These are phyloP conservation scores for Trametes versicolor DNA, from an alignment of 1,284 basidiomycete genomes.

Conservation along the genomic window DNA sequence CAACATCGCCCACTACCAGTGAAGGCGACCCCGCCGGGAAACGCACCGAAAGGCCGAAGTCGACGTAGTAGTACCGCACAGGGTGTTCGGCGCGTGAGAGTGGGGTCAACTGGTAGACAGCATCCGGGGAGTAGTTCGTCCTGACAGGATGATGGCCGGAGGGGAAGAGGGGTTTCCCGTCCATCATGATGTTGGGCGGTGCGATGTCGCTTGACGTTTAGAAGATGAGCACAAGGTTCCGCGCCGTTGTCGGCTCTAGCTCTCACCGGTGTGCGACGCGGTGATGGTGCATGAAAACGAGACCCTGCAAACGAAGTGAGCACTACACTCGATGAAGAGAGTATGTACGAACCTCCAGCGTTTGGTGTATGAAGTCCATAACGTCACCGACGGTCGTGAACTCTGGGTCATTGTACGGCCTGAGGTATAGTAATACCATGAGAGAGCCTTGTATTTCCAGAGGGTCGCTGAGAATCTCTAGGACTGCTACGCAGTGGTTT, in stretches of 20 bases:
- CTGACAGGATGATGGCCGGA: conserved; percentile 39
- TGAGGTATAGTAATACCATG: conserved; percentile 39
- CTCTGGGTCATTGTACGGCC: conserved; percentile 32
- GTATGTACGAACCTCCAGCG: conserved; percentile 41
- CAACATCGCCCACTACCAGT: conserved; percentile 7
- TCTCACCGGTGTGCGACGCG: conserved; percentile 39
- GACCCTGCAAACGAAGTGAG: too few relatives aligned
- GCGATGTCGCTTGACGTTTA: too few relatives aligned
- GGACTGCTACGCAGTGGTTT: conserved; percentile 32
- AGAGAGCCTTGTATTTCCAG: conserved; percentile 10
- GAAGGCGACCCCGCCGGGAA: conserved; percentile 18
- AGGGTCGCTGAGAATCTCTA: conserved; percentile 31
- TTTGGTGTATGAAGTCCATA: conserved; percentile 38
- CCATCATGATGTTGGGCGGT: conserved; percentile 46
- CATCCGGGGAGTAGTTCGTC: too few relatives aligned
- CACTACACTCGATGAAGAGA: too few relatives aligned
- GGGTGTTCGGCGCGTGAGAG: too few relatives aligned
- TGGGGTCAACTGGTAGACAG: too few relatives aligned
- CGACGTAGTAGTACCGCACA: conserved; percentile 43
- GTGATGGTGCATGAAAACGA: conserved; percentile 38
- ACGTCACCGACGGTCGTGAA: conserved; percentile 37
- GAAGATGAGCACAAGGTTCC: too few relatives aligned
- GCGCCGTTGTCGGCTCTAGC: not conserved
- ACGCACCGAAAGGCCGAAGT: conserved; percentile 38
- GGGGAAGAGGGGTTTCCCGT: conserved; percentile 37